phyloP scores from a whole-genome alignment of 805 yeast species.

The Pichia nanzhaoensis region DNA sequence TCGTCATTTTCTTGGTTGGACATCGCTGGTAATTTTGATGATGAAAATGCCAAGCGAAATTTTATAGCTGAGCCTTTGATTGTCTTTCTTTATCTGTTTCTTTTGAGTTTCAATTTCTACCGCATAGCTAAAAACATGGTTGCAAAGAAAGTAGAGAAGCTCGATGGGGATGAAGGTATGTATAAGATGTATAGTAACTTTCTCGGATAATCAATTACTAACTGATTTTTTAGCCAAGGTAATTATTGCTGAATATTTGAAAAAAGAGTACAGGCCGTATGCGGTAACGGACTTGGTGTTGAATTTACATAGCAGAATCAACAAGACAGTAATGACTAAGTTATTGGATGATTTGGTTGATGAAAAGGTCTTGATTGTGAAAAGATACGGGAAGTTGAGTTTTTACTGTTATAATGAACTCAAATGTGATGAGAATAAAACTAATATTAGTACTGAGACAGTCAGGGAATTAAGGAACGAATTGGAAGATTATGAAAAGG shows the following conservation, averaged over 20 bases:
- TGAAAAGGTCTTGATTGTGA: constrained; percentile 31
- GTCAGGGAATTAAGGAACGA: not conserved
- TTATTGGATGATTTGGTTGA: constrained; percentile 32
- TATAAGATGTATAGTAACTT: not conserved
- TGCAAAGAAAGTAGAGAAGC: constrained; percentile 11
- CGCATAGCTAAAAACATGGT: no score
- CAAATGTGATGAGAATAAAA: not conserved
- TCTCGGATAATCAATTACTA: no score
- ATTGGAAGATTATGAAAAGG: not conserved
- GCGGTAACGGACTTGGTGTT: constrained; percentile 39
- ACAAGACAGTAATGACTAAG: constrained; percentile 30
- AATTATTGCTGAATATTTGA: constrained; percentile 29
- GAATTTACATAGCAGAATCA: constrained; percentile 37
- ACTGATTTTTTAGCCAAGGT: constrained; percentile 2
- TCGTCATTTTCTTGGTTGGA: constrained; percentile 92
- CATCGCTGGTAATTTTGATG: constrained; percentile 70
- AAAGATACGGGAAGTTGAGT: constrained; percentile 38
- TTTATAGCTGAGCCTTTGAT: constrained; percentile 1
- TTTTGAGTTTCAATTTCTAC: not conserved
- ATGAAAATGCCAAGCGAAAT: constrained; percentile 68
- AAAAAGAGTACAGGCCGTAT: constrained; percentile 41
- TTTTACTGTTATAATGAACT: constrained; percentile 34
- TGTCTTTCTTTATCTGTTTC: not conserved
- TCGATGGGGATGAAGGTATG: constrained; percentile 16
- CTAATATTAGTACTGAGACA: constrained; percentile 4